Evolutionary conservation across 768 basidiomycete species (phyloP), one percentile per base, ranked within the genome.

Genomic region (Pholiota molesta): DNA sequence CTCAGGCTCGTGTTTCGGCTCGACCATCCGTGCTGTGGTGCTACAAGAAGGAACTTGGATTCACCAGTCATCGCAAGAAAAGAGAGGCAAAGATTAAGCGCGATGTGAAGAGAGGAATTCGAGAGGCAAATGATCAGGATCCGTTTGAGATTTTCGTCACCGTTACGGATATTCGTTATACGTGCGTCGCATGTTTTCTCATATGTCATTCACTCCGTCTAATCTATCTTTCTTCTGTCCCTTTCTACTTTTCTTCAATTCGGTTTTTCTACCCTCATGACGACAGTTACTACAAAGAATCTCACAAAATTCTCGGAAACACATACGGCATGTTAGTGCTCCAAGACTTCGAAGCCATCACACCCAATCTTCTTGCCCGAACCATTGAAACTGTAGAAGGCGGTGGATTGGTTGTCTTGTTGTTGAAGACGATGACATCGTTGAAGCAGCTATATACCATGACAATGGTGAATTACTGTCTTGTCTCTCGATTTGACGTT

Each of bases 341-440:
- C 53, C 97, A 99, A 76, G 97, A 99, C 70, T 99, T 99, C 66
- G 97, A 99, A 72, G 97, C 97, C 5, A 87, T 99, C 63, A 99
- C 97, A 1, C 97, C 97, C 16, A 99, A 99, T 77, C 78, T 99
- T 53, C 88, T 99, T 45, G 97, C 97, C 4, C 83, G 97, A 62
- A 98, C 97, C 14, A 94, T 99, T 55, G 97, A 99, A 78, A 99
- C 97, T 0, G 97, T 99, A 1, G 95, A 99, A 71, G 97, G 97
- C 14, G 97, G 97, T 26, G 93, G 93, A 0, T 71, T 94, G 29
- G 87, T 99, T 2, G 91, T 98, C 2, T 76, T 99, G 26, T 78
- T 99, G 53, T 79, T 99, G 17, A 96, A 97, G 77, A 97, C 94
- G 1, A 98, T 99, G 97, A 85, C 88, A 21, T 96, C 94, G 53